A percentile compares a stretch with the other conserved stretches of the same genome.
Conservation (phyloP, 805 yeast species). For the Ogataea thermomethanolica region DNA sequence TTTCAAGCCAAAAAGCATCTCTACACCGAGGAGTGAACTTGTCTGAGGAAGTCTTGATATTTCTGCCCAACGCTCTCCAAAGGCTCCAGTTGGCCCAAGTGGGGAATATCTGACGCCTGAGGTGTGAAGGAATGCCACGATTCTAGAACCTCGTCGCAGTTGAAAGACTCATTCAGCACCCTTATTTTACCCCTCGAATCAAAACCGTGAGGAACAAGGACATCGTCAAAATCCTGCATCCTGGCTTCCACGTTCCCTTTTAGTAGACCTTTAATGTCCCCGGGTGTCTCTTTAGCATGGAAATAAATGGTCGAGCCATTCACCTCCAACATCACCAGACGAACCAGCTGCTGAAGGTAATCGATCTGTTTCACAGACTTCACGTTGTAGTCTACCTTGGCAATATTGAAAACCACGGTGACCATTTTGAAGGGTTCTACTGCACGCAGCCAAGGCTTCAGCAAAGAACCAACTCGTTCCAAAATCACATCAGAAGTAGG, state of each 20-base stretch:
- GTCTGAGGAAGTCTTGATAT: slow-evolving; percentile 13
- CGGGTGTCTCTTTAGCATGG: neutral
- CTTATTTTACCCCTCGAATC: slow-evolving; percentile 53
- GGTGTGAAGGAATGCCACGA: slow-evolving; percentile 10
- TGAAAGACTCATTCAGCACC: slow-evolving; percentile 34
- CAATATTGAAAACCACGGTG: slow-evolving; percentile 9
- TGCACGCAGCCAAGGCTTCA: slow-evolving; percentile 4
- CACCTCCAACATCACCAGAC: slow-evolving; percentile 15
- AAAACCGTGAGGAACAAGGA: slow-evolving; percentile 44
- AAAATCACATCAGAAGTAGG: neutral
- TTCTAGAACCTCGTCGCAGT: slow-evolving; percentile 19
- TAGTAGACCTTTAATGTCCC: slow-evolving; percentile 1
- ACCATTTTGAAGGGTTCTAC: neutral
- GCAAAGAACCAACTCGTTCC: neutral
- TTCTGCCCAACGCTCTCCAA: neutral
- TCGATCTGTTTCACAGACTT: slow-evolving; percentile 20
- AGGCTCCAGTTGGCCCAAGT: neutral
- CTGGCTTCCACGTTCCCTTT: neutral
- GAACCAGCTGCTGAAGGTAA: slow-evolving; percentile 25
- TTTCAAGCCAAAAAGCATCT: neutral
- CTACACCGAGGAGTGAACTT: slow-evolving; percentile 5
- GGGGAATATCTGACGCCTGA: slow-evolving; percentile 3
- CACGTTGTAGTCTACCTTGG: slow-evolving; percentile 18
- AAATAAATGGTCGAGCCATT: slow-evolving; percentile 13
- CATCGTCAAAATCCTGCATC: slow-evolving; percentile 17